Base-by-base conservation (phyloP, 805 yeast species). In the Wickerhamomyces chaumierensis region DNA sequence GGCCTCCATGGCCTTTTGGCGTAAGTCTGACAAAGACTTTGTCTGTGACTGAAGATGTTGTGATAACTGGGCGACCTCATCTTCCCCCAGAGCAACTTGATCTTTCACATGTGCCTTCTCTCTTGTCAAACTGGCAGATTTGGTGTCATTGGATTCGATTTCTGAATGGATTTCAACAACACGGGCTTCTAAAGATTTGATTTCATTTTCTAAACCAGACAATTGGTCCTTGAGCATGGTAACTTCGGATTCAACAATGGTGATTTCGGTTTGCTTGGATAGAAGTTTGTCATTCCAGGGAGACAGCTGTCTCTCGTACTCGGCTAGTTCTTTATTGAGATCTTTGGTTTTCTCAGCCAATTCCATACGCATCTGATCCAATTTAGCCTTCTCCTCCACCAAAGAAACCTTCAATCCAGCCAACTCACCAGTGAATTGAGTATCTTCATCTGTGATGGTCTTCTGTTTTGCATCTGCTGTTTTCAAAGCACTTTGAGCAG, bases 261-360 rank as follows among this genome's bases (percentile, higher is more conserved):
- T 71, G 7, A 81, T 69, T 35, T 76, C 75, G 13, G 81, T 71
- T 39, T 75, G 75, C 41, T 78, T 77, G 14, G 71, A 69, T 42
- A 72, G 77, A 23, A 87, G 61, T 45, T 75, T 70, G 20, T 71
- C 78, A 42, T 75, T 75, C 88, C 94, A 86, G 0, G 97, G 98
- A 47, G 83, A 88, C 6, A 86, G 60, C 42, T 79, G 67, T 7
- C 65, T 68, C 53, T 84, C 88, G 31, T 77, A 60, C 13, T 52
- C 48, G 46, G 75, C 81, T 37, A 88, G 81, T 49, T 82, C 71
- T 8, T 67, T 69, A 1, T 88, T 73, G 39, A 81, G 68, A 2
- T 62, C 76, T 11, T 75, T 68, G 0, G 97, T 90, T 53, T 85
- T 84, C 35, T 75, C 79, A 8, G 85, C 75, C 35, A 92, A 66